A percentile compares a stretch with the other conserved stretches of the same genome.
Evolutionary conservation across 768 basidiomycete species (phyloP).

Genomic region (Hebeloma cylindrosporum): DNA sequence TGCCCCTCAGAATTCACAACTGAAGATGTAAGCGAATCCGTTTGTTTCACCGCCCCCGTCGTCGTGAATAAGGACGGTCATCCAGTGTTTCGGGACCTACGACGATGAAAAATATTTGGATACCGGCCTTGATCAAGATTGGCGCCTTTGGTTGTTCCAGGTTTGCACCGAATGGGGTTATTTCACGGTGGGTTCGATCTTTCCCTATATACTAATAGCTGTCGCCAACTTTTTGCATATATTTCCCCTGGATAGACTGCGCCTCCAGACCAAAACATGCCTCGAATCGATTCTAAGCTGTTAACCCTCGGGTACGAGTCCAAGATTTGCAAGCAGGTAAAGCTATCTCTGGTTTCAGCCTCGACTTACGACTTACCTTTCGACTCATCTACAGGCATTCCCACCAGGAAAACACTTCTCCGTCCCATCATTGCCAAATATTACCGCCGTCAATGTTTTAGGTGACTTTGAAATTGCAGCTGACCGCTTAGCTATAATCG

Average conservation of each 20-base stretch:
- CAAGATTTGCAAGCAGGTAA: conserved; percentile 37
- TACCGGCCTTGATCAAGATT: conserved; percentile 64
- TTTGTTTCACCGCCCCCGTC: not conserved
- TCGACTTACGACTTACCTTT: not conserved
- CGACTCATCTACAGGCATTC: conserved; percentile 51
- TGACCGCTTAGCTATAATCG: conserved; percentile 84
- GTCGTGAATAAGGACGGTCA: not conserved
- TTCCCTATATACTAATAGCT: not conserved
- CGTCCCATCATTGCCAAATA: conserved; percentile 74
- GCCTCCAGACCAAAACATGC: conserved; percentile 66
- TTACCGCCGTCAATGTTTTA: conserved; percentile 77
- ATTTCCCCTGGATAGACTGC: conserved; percentile 52
- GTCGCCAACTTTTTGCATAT: not conserved
- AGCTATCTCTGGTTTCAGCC: not conserved
- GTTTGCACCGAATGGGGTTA: conserved; percentile 97
- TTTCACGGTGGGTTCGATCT: conserved; percentile 58
- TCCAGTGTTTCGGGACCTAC: conserved; percentile 84
- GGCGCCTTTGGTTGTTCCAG: conserved; percentile 90
- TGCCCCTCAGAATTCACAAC: conserved; percentile 48
- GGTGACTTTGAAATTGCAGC: conserved; percentile 84
- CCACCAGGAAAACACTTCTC: conserved; percentile 73
- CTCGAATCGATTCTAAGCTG: conserved; percentile 78
- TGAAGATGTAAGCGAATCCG: conserved; percentile 33
- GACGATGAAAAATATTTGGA: conserved; percentile 65
- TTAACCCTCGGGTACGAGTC: conserved; percentile 48